Evolutionary conservation across 345 rosid species (phyloP).

Genomic region (Schrenkiella parvula): DNA sequence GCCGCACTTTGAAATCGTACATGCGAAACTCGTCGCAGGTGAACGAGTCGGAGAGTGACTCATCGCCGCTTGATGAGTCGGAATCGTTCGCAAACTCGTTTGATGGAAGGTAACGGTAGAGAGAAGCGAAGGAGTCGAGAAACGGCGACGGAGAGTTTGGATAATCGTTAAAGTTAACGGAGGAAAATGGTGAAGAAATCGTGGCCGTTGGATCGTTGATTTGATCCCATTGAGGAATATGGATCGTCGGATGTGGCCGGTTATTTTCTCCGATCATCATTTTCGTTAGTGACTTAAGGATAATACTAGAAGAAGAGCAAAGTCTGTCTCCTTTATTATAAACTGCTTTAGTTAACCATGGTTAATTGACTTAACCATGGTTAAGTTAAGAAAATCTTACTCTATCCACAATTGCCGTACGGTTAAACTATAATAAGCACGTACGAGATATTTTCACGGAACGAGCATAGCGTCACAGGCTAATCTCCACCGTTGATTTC

Average conservation of each 20-base stretch:
- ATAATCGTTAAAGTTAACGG: conserved; percentile 18
- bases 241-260: conserved; percentile 47
- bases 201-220: conserved; percentile 37
- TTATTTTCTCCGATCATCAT: conserved; percentile 56
- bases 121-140: conserved; percentile 50
- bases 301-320: background rate
- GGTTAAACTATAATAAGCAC: conserved; percentile 26
- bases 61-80: conserved; percentile 38
- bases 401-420: conserved; percentile 29
- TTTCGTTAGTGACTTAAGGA: conserved; percentile 3
- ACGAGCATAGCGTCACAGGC: background rate
- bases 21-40: conserved; percentile 65
- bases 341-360: conserved; percentile 37
- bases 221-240: conserved; percentile 56
- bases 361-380: conserved; percentile 41
- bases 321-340: conserved; percentile 26
- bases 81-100: conserved; percentile 46
- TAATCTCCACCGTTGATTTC: conserved; percentile 29
- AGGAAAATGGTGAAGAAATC: conserved; percentile 32
- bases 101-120: conserved; percentile 66
- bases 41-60: conserved; percentile 41
- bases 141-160: conserved; percentile 30
- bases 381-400: conserved; percentile 32
- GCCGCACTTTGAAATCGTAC: conserved; percentile 59
- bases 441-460: conserved; percentile 17